Base-by-base conservation (phyloP, 352 stramenopile species). In the Globisporangium carolinianum region DNA sequence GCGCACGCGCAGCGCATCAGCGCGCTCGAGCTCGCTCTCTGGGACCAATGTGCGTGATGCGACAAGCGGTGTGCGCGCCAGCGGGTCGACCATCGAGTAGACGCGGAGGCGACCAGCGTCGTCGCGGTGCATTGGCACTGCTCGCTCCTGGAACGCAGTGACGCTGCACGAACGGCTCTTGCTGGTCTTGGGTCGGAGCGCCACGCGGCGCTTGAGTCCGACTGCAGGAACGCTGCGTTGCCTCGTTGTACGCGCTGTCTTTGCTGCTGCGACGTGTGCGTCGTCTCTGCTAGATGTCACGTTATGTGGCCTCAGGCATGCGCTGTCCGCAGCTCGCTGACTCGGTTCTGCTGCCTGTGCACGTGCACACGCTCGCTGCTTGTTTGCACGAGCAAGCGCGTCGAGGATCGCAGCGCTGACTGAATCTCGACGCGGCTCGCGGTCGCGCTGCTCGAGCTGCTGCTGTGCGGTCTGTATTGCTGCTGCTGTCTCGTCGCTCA, bases 41-140 rank as follows among this genome's bases (percentile, higher is more conserved):
- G 37, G 1, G 0, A 35, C 10, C 2, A n/a, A 8, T 46, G 41
- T 1, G 5, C 6, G 12, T 11, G 38, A 4, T 38, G 9, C 14
- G 17, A 15, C 48, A 36, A 11, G 3, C 5, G 15, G 51, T 15
- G 11, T 18, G 38, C 1, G 66, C 2, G 41, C 62, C 24, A 43
- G 59, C 35, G 68, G 71, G 46, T 78, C 72, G 4, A 77, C 17
- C 75, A 77, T 77, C 8, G 61, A 58, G 57, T 72, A 79, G 12
- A 74, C 61, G 5, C 58, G 75, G 17, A 76, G 58, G 5, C 70
- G 62, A 0, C 51, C 65, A 35, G 15, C 43, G 51, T 35, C 32
- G 45, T 82, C 61, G 43, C 58, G 53, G 42, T 54, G 63, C 8
- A 61, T 51, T 5, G 53, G 57, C 11, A 61, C 24, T 12, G 45